Percentiles rank a stretch among this genome's conserved stretches.
These are phyloP conservation scores for Aspergillus spinulosporus DNA, from an alignment of 2,329 filamentous ascomycete species.

Conservation along the genomic window DNA sequence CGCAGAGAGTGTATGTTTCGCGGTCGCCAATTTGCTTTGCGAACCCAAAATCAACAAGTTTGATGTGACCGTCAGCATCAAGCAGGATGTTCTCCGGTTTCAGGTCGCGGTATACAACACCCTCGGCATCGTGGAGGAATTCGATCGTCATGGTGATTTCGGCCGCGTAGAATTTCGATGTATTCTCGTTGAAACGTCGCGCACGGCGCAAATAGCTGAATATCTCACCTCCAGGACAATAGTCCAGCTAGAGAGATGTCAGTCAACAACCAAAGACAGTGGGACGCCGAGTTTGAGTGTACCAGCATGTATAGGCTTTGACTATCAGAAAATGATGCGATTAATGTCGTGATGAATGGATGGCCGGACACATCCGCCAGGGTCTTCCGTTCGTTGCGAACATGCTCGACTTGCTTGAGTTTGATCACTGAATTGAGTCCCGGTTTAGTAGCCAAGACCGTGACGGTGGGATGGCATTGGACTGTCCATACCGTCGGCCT, in stretches of 20 bases:
- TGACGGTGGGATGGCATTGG: slow-evolving; percentile 6
- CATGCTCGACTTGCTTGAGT: slow-evolving; percentile 68
- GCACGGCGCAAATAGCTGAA: slow-evolving; percentile 65
- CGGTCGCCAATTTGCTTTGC: slow-evolving; percentile 60
- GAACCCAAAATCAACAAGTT: slow-evolving; percentile 68
- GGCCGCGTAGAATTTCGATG: slow-evolving; percentile 65
- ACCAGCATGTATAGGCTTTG: slow-evolving; percentile 59
- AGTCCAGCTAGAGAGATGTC: slow-evolving; percentile 55
- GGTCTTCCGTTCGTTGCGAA: slow-evolving; percentile 65
- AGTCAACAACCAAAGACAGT: slow-evolving; percentile 17
- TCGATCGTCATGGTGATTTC: slow-evolving; percentile 67
- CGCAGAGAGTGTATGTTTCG: slow-evolving; percentile 67
- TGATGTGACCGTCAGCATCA: slow-evolving; percentile 64
- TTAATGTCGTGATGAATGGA: slow-evolving; percentile 65
- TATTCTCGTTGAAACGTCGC: slow-evolving; percentile 62
- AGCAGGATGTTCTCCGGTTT: slow-evolving; percentile 69
- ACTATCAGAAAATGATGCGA: slow-evolving; percentile 64
- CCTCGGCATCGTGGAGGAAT: slow-evolving; percentile 63
- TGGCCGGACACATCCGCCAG: slow-evolving; percentile 63
- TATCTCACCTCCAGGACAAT: slow-evolving; percentile 67
- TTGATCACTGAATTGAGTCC: slow-evolving; percentile 49
- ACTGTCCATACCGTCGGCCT: slow-evolving; percentile 47
- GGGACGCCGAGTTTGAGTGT: slow-evolving; percentile 19
- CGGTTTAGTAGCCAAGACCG: slow-evolving; percentile 14
- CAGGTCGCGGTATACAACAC: slow-evolving; percentile 66